A percentile compares a stretch with the other conserved stretches of the same genome.
phyloP scores from a whole-genome alignment of 2,329 filamentous ascomycete species.

The Ascochyta lentis region DNA sequence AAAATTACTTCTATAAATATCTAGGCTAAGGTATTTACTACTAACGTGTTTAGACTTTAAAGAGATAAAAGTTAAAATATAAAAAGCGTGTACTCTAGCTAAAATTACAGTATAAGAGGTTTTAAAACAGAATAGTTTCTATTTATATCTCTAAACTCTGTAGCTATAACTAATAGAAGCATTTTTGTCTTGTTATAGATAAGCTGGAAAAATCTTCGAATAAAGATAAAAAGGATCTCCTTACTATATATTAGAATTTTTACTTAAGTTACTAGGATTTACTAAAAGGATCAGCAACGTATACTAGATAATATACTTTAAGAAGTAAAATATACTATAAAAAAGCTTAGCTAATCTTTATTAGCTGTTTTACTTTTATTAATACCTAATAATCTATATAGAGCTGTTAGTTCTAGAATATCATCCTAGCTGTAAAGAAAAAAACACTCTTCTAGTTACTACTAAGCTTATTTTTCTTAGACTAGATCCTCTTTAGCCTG shows the following conservation, averaged over 20 bases:
- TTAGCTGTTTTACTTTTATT: conserved; percentile 2
- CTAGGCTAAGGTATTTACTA: conserved; percentile 18
- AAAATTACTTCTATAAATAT: conserved; percentile 15
- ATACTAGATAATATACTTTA: conserved; percentile 12
- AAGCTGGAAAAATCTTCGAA: conserved; percentile 15
- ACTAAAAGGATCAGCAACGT: conserved; percentile 2
- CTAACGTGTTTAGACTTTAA: conserved; percentile 1
- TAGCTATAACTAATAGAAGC: conserved; percentile 9
- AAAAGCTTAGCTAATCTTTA: conserved; percentile 9
- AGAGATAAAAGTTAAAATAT: conserved; percentile 12
- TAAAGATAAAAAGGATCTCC: conserved; percentile 15
- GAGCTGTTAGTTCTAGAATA: neutral
- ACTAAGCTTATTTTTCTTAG: too few species aligned
- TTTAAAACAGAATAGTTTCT: neutral
- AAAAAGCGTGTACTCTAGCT: conserved; percentile 17
- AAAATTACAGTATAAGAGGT: conserved; percentile 16
- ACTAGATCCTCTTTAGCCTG: neutral
- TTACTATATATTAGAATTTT: conserved; percentile 21
- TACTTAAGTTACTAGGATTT: conserved; percentile 2
- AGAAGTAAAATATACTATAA: conserved; percentile 11
- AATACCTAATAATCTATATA: neutral
- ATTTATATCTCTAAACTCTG: conserved; percentile 9
- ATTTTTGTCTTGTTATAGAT: conserved; percentile 16
- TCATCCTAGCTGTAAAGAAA: neutral
- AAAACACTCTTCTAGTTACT: too few species aligned